phyloP scores from a whole-genome alignment of 331 rosid species.

The Stylosanthes scabra region DNA sequence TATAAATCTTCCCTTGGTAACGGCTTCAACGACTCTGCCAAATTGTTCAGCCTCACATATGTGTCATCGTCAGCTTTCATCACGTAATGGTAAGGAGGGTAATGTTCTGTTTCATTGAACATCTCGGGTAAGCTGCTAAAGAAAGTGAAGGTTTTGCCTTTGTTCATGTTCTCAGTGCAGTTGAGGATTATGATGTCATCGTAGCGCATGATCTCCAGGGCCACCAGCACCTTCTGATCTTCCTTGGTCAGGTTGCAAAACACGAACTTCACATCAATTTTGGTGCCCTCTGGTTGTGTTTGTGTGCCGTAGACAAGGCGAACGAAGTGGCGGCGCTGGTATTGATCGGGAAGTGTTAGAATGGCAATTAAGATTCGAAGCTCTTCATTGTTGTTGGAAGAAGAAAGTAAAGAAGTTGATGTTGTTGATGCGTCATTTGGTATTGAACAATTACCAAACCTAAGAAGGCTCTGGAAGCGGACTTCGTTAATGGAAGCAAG shows the following conservation, averaged over 20 bases:
- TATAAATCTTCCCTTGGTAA: conserved; percentile 82
- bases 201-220: conserved; percentile 79
- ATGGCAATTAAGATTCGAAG: conserved; percentile 79
- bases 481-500: conserved; percentile 78
- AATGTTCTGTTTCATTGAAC: conserved; percentile 46
- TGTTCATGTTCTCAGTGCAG: conserved; percentile 94
- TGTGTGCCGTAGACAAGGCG: conserved; percentile 89
- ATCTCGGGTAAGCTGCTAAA: conserved; percentile 78
- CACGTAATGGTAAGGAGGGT: conserved; percentile 92
- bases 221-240: conserved; percentile 72
- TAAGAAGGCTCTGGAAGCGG: conserved; percentile 52
- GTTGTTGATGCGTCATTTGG: conserved; percentile 7
- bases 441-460: conserved; percentile 50
- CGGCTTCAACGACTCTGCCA: conserved; percentile 66
- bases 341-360: conserved; percentile 93
- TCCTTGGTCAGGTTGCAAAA: conserved; percentile 93
- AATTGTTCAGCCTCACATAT: conserved; percentile 65
- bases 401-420: conserved; percentile 30
- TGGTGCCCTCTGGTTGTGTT: conserved; percentile 42
- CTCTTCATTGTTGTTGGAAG: conserved; percentile 31
- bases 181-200: conserved; percentile 85
- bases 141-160: conserved; percentile 83
- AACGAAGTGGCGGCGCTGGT: conserved; percentile 91
- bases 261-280: conserved; percentile 82
- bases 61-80: conserved; percentile 92